phyloP scores from a whole-genome alignment of 2,329 filamentous ascomycete genomes.

The Ophiostoma sp. region DNA sequence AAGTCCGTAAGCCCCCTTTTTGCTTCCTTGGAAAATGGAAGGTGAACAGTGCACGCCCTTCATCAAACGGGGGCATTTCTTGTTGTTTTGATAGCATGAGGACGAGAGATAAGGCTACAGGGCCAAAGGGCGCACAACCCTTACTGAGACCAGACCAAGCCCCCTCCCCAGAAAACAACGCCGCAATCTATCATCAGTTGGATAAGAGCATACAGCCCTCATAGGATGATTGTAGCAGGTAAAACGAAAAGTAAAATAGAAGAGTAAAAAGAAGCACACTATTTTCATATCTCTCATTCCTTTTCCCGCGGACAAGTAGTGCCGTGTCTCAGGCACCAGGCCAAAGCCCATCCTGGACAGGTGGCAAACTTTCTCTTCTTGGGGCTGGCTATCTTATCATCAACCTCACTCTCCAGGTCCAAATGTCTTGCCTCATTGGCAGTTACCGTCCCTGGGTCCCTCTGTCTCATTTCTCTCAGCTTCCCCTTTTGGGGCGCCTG shows the following conservation, averaged over 20 bases:
- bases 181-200: not conserved
- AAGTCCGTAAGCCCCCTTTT: conserved; percentile 15
- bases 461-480: conserved; percentile 3
- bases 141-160: conserved; percentile 2
- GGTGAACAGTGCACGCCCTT: not conserved
- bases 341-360: not conserved
- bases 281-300: not conserved
- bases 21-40: not conserved
- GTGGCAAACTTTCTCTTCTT: not conserved
- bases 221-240: not conserved
- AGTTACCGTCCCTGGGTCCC: not conserved
- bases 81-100: conserved; percentile 3
- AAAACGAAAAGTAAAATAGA: not conserved
- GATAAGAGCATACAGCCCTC: conserved; percentile 12
- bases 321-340: not conserved
- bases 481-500: conserved; percentile 2
- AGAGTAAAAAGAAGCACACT: not conserved
- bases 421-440: not conserved
- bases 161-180: not conserved
- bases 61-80: not conserved
- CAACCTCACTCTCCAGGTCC: not conserved
- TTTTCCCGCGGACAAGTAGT: not conserved
- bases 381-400: conserved; percentile 6
- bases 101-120: not conserved
- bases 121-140: not conserved